These are phyloP conservation scores for Nigrospora oryzae DNA, from an alignment of 2,329 filamentous ascomycete genomes.

Conservation along the genomic window DNA sequence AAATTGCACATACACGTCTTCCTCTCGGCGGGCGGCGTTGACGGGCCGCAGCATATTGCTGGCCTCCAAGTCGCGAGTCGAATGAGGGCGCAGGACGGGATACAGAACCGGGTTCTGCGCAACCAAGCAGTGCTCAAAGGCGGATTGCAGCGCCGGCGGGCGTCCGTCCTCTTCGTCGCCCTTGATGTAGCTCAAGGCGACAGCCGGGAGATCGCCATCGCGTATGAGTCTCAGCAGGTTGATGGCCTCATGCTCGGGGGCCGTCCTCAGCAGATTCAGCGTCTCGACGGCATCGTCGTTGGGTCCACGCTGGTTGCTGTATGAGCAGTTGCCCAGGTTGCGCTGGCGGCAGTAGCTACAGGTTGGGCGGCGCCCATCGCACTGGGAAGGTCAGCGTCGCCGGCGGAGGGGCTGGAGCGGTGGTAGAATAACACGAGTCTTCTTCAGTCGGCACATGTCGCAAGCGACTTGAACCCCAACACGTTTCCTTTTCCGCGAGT, in stretches of 20 bases:
- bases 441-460: constrained; percentile 1
- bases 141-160: too few relatives aligned
- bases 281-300: not conserved
- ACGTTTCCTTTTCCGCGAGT: not conserved
- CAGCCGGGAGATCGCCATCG: not conserved
- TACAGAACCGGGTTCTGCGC: too few relatives aligned
- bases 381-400: not conserved
- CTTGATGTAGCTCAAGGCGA: not conserved
- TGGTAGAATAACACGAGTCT: not conserved
- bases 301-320: not conserved
- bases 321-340: not conserved
- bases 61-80: too few relatives aligned
- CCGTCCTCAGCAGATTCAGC: not conserved
- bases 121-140: too few relatives aligned
- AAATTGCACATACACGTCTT: too few relatives aligned
- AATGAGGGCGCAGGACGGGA: too few relatives aligned
- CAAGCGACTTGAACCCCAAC: constrained; percentile 1
- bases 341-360: not conserved
- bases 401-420: not conserved
- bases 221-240: not conserved
- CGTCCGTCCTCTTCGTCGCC: too few relatives aligned
- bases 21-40: too few relatives aligned
- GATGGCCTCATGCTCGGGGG: not conserved
- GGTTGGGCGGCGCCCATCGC: not conserved
- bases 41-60: too few relatives aligned